Percentiles rank a stretch among this genome's conserved stretches.
phyloP scores from a whole-genome alignment of 225 moss, liverwort and hornwort species.

The Thuidium tamariscinum region DNA sequence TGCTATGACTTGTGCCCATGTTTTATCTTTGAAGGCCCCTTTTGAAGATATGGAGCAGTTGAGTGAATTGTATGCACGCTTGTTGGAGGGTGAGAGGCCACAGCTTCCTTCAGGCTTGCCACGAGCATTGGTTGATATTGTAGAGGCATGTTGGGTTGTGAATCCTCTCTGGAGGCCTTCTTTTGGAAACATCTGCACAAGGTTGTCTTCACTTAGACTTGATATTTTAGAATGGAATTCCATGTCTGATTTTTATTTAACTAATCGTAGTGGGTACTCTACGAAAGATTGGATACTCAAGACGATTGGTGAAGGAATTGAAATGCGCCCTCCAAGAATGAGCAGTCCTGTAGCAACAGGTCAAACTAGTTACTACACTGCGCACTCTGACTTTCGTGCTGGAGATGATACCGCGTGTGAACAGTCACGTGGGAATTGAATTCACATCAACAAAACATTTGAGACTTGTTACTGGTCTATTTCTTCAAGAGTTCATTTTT shows the following conservation, averaged over 20 bases:
- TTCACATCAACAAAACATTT: neutral
- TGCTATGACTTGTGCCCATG: neutral
- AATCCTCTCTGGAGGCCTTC: neutral
- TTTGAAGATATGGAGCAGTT: neutral
- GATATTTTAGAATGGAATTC: fast-evolving
- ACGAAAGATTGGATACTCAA: no score
- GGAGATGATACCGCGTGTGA: neutral
- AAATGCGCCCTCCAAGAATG: no score
- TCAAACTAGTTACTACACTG: neutral
- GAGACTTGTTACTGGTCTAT: no score
- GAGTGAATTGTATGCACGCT: neutral
- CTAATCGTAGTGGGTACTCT: no score
- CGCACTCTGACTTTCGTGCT: no score
- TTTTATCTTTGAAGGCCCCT: neutral
- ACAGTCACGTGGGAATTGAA: neutral
- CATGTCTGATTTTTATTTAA: no score
- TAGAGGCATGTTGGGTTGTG: neutral
- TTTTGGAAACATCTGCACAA: fast-evolving
- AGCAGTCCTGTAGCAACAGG: neutral
- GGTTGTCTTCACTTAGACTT: fast-evolving
- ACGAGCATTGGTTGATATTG: fast-evolving
- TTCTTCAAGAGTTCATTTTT: neutral
- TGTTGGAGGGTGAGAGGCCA: neutral
- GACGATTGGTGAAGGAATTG: neutral
- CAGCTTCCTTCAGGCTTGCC: neutral